Conservation (phyloP, 1,284 basidiomycete species). For the Ganoderma sinense region DNA sequence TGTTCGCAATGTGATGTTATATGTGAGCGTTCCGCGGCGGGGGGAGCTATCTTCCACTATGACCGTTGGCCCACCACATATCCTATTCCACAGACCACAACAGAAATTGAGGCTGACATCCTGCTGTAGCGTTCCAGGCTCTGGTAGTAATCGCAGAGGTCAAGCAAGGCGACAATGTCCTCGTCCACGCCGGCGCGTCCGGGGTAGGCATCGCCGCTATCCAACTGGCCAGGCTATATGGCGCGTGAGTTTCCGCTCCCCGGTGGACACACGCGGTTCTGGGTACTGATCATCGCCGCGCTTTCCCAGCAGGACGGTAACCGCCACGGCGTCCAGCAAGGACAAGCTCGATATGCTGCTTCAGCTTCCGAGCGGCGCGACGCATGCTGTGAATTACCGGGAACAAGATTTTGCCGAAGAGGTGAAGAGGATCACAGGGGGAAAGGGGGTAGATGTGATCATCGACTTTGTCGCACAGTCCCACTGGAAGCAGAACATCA, state of each 20-base stretch:
- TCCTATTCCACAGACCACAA: neutral
- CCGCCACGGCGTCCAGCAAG: conserved; percentile 85
- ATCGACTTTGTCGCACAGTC: conserved; percentile 90
- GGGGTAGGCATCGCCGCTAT: conserved; percentile 93
- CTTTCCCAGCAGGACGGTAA: conserved; percentile 67
- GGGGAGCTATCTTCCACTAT: neutral
- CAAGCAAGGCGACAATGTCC: conserved; percentile 76
- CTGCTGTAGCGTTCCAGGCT: conserved; percentile 78
- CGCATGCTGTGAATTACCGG: conserved; percentile 87
- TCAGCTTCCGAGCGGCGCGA: conserved; percentile 68
- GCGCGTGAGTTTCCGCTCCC: conserved; percentile 63
- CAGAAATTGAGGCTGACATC: neutral
- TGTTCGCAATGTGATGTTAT: neutral
- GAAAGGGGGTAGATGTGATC: conserved; percentile 81
- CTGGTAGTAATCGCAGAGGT: conserved; percentile 76
- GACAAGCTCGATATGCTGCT: conserved; percentile 88
- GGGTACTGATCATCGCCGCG: conserved; percentile 14
- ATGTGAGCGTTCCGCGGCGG: neutral
- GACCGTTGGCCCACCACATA: neutral
- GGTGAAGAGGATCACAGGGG: conserved; percentile 68
- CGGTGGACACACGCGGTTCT: conserved; percentile 14
- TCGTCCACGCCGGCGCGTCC: conserved; percentile 91
- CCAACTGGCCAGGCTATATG: conserved; percentile 82
- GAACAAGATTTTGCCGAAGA: conserved; percentile 80
- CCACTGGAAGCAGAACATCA: conserved; percentile 88